These are phyloP conservation scores for Punica granatum DNA, from an alignment of 345 rosid species.

Conservation along the genomic window DNA sequence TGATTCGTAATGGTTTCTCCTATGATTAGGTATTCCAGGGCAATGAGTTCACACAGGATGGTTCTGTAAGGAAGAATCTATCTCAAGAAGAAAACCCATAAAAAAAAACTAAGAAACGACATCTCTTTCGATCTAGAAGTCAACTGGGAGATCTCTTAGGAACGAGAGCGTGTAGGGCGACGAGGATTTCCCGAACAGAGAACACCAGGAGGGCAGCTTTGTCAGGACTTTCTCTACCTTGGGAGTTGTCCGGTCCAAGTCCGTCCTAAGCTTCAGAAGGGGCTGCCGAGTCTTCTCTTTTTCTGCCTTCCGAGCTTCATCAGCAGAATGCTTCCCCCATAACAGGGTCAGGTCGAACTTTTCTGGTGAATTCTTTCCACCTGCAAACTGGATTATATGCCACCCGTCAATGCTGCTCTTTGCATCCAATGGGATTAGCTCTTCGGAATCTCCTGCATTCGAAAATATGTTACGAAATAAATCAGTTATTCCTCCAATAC, in stretches of 20 bases:
- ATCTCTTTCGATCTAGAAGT: conserved; percentile 18
- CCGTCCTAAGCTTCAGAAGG: conserved; percentile 81
- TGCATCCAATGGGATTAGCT: conserved; percentile 42
- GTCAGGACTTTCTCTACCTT: conserved; percentile 36
- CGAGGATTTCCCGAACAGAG: conserved; percentile 78
- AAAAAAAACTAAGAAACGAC: not conserved
- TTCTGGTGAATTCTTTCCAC: conserved; percentile 60
- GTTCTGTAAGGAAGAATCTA: no score
- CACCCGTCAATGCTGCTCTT: conserved; percentile 61
- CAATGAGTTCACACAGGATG: no score
- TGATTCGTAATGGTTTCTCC: no score
- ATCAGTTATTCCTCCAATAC: not conserved
- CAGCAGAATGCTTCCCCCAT: conserved; percentile 27
- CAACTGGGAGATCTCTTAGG: conserved; percentile 51
- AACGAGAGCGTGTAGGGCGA: conserved; percentile 66
- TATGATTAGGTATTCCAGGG: no score
- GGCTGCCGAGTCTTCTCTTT: conserved; percentile 23
- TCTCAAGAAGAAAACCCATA: not conserved
- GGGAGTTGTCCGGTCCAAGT: conserved; percentile 50
- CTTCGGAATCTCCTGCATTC: conserved; percentile 38
- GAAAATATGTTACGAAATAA: not conserved
- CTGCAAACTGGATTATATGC: conserved; percentile 78
- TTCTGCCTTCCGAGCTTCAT: not conserved
- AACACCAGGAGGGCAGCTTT: conserved; percentile 75
- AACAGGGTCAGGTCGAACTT: conserved; percentile 50